Percentiles rank a stretch among this genome's conserved stretches.
Evolutionary conservation across 2,329 filamentous ascomycete genomes (phyloP).

Genomic region (Zymoseptoria passerinii): DNA sequence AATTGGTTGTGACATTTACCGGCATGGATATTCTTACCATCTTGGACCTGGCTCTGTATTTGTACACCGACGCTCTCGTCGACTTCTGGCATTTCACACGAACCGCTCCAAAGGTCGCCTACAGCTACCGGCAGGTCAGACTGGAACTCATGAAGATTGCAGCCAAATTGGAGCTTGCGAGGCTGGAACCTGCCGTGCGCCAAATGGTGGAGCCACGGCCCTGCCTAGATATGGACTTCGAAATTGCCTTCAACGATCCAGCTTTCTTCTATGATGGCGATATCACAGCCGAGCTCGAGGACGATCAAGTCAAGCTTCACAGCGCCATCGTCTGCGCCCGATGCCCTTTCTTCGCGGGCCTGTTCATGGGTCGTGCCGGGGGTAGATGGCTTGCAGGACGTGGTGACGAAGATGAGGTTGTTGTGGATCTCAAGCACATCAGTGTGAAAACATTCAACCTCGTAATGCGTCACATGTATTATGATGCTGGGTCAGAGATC

Average conservation of each 20-base stretch:
- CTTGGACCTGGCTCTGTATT: constrained; percentile 68
- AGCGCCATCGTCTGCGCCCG: constrained; percentile 71
- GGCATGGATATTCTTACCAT: constrained; percentile 69
- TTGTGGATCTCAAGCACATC: constrained; percentile 77
- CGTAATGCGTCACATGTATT: constrained; percentile 74
- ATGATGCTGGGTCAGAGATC: constrained; percentile 69
- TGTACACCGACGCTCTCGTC: constrained; percentile 71
- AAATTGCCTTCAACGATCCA: constrained; percentile 57
- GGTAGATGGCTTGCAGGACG: constrained; percentile 64
- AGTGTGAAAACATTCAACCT: constrained; percentile 63
- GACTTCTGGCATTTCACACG: constrained; percentile 79
- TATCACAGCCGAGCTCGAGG: constrained; percentile 68
- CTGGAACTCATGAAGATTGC: constrained; percentile 83
- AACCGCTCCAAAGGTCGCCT: constrained; percentile 56
- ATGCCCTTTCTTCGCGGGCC: constrained; percentile 83
- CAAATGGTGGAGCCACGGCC: constrained; percentile 59
- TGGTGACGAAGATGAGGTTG: constrained; percentile 47
- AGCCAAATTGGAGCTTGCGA: constrained; percentile 58
- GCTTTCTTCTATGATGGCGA: constrained; percentile 73
- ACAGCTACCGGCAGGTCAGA: constrained; percentile 70
- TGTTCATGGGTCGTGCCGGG: constrained; percentile 80
- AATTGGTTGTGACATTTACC: constrained; percentile 55
- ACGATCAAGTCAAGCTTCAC: constrained; percentile 61
- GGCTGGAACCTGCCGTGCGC: constrained; percentile 68
- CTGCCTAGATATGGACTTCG: constrained; percentile 62